phyloP scores from a whole-genome alignment of 2,329 filamentous ascomycete genomes.

The Fusarium concolor region DNA sequence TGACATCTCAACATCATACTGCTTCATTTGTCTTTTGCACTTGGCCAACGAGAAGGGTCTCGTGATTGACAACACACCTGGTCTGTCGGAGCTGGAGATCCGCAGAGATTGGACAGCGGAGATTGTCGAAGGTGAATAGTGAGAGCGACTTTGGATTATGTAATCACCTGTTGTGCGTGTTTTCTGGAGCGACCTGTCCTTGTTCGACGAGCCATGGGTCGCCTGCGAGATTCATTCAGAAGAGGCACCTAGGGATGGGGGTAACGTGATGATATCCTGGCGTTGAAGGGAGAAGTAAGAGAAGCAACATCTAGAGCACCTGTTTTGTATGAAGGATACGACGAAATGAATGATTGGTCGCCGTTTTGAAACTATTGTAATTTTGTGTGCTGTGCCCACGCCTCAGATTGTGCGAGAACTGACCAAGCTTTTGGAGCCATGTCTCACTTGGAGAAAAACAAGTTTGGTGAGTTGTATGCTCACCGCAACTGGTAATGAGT shows the following conservation, averaged over 20 bases:
- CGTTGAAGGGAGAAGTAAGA: constrained; percentile 32
- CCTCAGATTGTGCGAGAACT: background rate
- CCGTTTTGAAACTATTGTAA: background rate
- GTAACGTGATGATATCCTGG: constrained; percentile 38
- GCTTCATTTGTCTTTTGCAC: constrained; percentile 94
- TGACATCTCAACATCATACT: constrained; percentile 92
- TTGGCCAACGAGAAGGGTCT: constrained; percentile 94
- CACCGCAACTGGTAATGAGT: no score
- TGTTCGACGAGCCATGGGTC: constrained; percentile 10
- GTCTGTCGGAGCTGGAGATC: constrained; percentile 70
- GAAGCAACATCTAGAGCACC: constrained; percentile 23
- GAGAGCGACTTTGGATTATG: constrained; percentile 1
- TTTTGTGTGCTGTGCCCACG: no score
- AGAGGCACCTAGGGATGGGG: constrained; percentile 22
- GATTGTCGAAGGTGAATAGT: constrained; percentile 58
- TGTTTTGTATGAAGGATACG: constrained; percentile 31
- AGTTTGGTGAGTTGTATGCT: no score
- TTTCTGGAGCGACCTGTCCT: background rate
- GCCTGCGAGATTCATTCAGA: constrained; percentile 7
- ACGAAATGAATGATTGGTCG: constrained; percentile 28
- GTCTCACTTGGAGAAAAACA: background rate
- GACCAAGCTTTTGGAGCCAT: background rate
- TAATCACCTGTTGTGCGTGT: constrained; percentile 15
- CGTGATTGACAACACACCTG: constrained; percentile 73
- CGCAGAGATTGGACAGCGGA: constrained; percentile 72